These are phyloP conservation scores for Lanmaoa rubissima DNA, from an alignment of 768 basidiomycete genomes.

Conservation along the genomic window DNA sequence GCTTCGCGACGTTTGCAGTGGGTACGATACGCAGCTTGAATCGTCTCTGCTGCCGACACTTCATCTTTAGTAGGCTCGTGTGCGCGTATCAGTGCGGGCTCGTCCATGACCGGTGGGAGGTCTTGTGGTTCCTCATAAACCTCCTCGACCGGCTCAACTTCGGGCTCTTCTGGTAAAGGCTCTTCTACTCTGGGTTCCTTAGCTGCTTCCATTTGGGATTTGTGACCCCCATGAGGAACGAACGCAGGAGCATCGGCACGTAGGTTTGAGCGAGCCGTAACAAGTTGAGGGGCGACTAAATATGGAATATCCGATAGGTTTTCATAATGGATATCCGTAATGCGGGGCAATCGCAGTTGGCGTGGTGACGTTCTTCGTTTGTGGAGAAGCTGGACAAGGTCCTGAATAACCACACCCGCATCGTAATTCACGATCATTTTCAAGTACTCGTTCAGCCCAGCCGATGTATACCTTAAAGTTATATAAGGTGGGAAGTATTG, in stretches of 20 bases:
- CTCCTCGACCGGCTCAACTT: conserved; percentile 6
- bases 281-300: conserved; percentile 23
- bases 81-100: conserved; percentile 16
- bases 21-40: conserved; percentile 21
- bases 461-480: background rate
- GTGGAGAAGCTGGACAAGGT: conserved; percentile 27
- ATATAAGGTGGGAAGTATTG: background rate
- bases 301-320: conserved; percentile 30
- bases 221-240: conserved; percentile 3
- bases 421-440: conserved; percentile 10
- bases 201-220: background rate
- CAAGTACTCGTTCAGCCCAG: conserved; percentile 6
- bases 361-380: background rate
- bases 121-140: conserved; percentile 14
- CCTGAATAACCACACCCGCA: background rate
- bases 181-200: background rate
- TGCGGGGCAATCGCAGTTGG: conserved; percentile 7
- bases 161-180: background rate
- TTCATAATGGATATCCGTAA: conserved; percentile 33
- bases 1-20: conserved; percentile 3
- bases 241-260: conserved; percentile 15
- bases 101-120: conserved; percentile 4
- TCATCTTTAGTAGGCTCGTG: conserved; percentile 29
- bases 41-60: conserved; percentile 19
- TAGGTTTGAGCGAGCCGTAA: conserved; percentile 12